Conservation (phyloP, 495 filamentous ascomycete genomes). For the Penicillium canariense region DNA sequence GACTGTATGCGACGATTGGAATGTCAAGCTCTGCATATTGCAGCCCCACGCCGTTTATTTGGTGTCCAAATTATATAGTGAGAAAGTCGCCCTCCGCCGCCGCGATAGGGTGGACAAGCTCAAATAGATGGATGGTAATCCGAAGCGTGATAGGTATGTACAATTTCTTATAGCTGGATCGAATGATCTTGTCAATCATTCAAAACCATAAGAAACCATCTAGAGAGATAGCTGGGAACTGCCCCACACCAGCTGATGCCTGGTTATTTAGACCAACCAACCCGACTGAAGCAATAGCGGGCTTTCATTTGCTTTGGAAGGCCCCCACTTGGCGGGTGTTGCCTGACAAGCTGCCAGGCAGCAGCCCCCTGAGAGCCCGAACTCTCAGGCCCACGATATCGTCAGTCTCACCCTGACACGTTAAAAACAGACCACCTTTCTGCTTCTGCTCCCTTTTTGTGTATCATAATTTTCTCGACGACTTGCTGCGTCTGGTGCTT, state of each 20-base stretch:
- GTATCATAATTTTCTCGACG: neutral
- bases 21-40: no score
- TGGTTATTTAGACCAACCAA: neutral
- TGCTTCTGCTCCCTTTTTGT: neutral
- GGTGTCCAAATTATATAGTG: no score
- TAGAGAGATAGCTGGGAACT: neutral
- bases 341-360: conserved; percentile 9
- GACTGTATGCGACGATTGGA: no score
- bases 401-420: neutral
- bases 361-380: conserved; percentile 2
- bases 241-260: neutral
- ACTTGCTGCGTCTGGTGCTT: neutral
- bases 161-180: no score
- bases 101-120: no score
- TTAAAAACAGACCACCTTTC: neutral
- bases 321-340: conserved; percentile 7
- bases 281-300: neutral
- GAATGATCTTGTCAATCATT: no score
- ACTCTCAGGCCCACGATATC: neutral
- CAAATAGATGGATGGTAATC: no score
- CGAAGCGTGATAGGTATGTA: no score
- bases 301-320: neutral
- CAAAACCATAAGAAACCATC: neutral
- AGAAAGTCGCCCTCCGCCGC: no score
- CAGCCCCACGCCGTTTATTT: no score